A percentile compares a stretch with the other conserved stretches of the same genome.
phyloP scores from a whole-genome alignment of 164 flowering plant species.

The Dillenia suffruticosa region DNA sequence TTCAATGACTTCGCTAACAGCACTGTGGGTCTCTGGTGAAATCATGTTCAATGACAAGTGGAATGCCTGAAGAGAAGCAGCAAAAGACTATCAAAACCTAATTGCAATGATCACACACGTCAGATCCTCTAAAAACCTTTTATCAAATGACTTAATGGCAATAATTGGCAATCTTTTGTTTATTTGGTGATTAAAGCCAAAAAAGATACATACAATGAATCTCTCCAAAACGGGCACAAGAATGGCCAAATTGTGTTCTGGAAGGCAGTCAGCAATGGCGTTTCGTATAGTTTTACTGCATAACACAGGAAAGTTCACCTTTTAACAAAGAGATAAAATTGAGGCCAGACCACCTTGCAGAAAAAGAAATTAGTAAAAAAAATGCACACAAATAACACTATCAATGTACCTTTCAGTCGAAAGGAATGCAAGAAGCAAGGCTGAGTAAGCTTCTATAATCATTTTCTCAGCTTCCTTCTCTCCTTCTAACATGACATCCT shows the following conservation, averaged over 20 bases:
- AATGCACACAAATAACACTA: neutral
- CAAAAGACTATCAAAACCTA: neutral
- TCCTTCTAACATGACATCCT: constrained; percentile 68
- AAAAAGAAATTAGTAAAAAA: neutral
- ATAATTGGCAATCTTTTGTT: too few relatives aligned
- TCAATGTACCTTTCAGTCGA: constrained; percentile 75
- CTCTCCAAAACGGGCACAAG: constrained; percentile 94
- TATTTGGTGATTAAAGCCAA: neutral
- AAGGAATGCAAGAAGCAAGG: constrained; percentile 92
- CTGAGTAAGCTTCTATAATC: constrained; percentile 94
- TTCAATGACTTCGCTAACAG: constrained; percentile 88
- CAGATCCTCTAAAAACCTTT: constrained; percentile 46
- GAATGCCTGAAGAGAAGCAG: constrained; percentile 54
- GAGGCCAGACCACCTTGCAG: neutral
- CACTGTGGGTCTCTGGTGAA: constrained; percentile 76
- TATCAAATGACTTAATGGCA: neutral
- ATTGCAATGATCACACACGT: constrained; percentile 47
- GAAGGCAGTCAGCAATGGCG: constrained; percentile 68
- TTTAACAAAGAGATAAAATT: neutral
- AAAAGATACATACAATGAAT: constrained; percentile 75
- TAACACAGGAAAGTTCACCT: constrained; percentile 7
- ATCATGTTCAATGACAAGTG: constrained; percentile 89
- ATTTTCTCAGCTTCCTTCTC: constrained; percentile 97
- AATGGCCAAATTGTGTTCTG: constrained; percentile 54
- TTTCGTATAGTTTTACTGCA: constrained; percentile 61